These are phyloP conservation scores for Podospora didyma DNA, from an alignment of 495 filamentous ascomycete genomes.

Conservation along the genomic window DNA sequence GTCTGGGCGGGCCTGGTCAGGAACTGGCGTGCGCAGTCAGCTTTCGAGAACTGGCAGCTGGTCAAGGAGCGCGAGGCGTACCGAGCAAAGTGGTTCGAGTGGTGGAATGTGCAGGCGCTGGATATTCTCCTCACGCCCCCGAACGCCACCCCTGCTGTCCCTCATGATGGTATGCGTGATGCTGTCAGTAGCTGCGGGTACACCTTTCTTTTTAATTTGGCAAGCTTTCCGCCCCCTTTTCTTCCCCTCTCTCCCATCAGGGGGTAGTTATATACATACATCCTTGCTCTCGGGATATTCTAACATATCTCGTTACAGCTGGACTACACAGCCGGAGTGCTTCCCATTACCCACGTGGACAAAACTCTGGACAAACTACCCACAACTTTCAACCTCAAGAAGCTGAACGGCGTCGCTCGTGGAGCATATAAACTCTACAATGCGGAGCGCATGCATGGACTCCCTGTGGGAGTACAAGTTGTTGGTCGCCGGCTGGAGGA, in stretches of 20 bases:
- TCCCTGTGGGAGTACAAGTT: conserved; percentile 84
- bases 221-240: conserved; percentile 28
- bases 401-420: conserved; percentile 70
- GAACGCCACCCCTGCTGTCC: conserved; percentile 87
- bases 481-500: conserved; percentile 83
- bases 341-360: conserved; percentile 87
- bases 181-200: conserved; percentile 89
- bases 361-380: conserved; percentile 61
- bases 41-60: conserved; percentile 76
- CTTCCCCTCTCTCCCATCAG: background rate
- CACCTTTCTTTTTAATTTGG: conserved; percentile 91
- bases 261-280: background rate
- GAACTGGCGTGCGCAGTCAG: conserved; percentile 65
- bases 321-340: conserved; percentile 80
- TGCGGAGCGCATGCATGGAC: conserved; percentile 73
- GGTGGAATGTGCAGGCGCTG: conserved; percentile 68
- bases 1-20: conserved; percentile 75
- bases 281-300: conserved; percentile 8
- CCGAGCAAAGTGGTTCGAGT: conserved; percentile 72
- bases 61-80: conserved; percentile 73
- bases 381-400: conserved; percentile 52
- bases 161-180: conserved; percentile 80
- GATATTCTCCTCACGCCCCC: conserved; percentile 83
- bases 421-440: conserved; percentile 91
- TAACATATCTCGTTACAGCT: conserved; percentile 38